Percentiles rank a stretch among this genome's conserved stretches.
Conservation (phyloP, 805 yeast species). For the Nakazawaea ernobii region DNA sequence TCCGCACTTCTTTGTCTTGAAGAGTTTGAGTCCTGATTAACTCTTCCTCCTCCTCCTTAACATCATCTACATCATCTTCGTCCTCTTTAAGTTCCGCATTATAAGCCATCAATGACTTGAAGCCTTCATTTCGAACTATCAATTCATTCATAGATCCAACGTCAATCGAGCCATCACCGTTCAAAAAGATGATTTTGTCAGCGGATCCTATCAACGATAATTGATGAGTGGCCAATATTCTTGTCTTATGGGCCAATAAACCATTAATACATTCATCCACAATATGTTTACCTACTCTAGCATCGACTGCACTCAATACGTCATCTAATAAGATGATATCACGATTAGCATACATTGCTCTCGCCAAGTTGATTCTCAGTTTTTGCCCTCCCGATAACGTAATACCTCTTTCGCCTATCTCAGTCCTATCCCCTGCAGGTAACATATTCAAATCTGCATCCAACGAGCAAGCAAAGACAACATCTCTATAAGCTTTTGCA, state of each 20-base stretch:
- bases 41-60: constrained; percentile 17
- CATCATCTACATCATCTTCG: constrained; percentile 22
- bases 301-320: constrained; percentile 66
- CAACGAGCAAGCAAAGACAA: constrained; percentile 45
- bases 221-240: constrained; percentile 82
- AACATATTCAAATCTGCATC: constrained; percentile 38
- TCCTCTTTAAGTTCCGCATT: constrained; percentile 26
- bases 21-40: constrained; percentile 17
- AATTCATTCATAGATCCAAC: constrained; percentile 59
- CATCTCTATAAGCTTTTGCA: constrained; percentile 31
- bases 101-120: constrained; percentile 34
- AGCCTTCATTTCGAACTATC: constrained; percentile 27
- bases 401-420: constrained; percentile 58
- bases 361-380: constrained; percentile 58
- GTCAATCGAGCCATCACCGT: constrained; percentile 56
- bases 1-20: constrained; percentile 15
- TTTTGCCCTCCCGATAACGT: constrained; percentile 60
- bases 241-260: constrained; percentile 49
- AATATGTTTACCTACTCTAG: constrained; percentile 57
- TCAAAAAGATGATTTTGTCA: constrained; percentile 62
- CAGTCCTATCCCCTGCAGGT: constrained; percentile 48
- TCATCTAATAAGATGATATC: constrained; percentile 61
- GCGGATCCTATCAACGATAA: constrained; percentile 64
- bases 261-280: constrained; percentile 59
- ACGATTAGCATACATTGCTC: constrained; percentile 60